A percentile compares a stretch with the other conserved stretches of the same genome.
Evolutionary conservation across 352 stramenopile species (phyloP).

Genomic region (Globisporangium sylvaticum): DNA sequence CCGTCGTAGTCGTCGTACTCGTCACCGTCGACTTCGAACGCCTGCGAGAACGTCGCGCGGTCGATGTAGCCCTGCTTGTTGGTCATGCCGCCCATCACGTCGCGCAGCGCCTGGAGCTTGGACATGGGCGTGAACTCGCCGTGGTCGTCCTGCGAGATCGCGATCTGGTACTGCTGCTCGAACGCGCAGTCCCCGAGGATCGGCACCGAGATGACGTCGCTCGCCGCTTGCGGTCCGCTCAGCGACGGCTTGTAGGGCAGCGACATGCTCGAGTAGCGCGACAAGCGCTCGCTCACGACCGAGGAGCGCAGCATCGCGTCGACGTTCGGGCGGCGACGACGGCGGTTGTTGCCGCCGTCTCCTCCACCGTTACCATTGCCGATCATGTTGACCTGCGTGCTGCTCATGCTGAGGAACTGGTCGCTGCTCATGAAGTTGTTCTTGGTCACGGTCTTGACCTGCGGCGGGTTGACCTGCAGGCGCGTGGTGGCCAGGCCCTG

Average conservation of each 20-base stretch:
- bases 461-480: slow-evolving; percentile 16
- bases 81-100: slow-evolving; percentile 73
- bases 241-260: slow-evolving; percentile 46
- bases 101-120: slow-evolving; percentile 62
- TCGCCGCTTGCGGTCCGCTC: slow-evolving; percentile 22
- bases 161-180: slow-evolving; percentile 63
- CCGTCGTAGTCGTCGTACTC: slow-evolving; percentile 58
- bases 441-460: slow-evolving; percentile 28
- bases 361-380: slow-evolving; percentile 9
- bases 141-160: slow-evolving; percentile 54
- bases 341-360: slow-evolving; percentile 29
- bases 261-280: slow-evolving; percentile 47
- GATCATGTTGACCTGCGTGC: slow-evolving; percentile 30
- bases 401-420: slow-evolving; percentile 43
- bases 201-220: slow-evolving; percentile 55
- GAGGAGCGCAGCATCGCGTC: slow-evolving; percentile 66
- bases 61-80: slow-evolving; percentile 63
- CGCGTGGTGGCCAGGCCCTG: slow-evolving; percentile 13
- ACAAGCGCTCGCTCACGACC: slow-evolving; percentile 47
- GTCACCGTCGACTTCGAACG: slow-evolving; percentile 57
- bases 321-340: slow-evolving; percentile 50
- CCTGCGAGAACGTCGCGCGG: slow-evolving; percentile 69
- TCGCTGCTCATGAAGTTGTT: slow-evolving; percentile 62
- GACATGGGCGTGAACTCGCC: slow-evolving; percentile 38
- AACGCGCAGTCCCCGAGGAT: slow-evolving; percentile 66